Conservation (phyloP, 179 eudicot genomes). For the Carnegiea gigantea region DNA sequence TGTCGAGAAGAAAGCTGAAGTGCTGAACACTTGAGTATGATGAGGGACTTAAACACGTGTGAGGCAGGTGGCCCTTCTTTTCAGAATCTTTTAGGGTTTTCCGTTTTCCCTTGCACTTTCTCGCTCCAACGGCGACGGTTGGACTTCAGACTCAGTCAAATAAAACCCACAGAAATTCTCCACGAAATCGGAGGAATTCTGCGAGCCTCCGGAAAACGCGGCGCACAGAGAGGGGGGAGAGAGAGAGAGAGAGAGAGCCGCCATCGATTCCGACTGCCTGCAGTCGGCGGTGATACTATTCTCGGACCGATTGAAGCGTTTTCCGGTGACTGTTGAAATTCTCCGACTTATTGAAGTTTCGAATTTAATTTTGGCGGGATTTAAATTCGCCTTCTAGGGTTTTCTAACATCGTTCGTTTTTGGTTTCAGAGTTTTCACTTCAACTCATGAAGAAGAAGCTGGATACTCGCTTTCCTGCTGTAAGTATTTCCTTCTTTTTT, state of each 20-base stretch:
- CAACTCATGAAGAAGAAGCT: slow-evolving; percentile 42
- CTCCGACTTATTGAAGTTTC: background rate
- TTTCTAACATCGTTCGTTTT: background rate
- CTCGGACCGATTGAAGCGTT: background rate
- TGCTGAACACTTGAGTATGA: background rate
- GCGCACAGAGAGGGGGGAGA: background rate
- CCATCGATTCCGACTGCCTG: background rate
- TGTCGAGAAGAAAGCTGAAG: no score
- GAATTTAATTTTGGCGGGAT: background rate
- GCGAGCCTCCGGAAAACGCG: background rate
- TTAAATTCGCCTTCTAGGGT: background rate
- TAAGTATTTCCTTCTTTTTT: slow-evolving; percentile 19
- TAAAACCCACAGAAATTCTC: background rate
- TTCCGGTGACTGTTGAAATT: background rate
- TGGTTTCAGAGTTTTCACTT: background rate
- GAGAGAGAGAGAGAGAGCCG: background rate
- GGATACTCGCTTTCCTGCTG: slow-evolving; percentile 52
- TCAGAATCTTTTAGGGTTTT: slow-evolving; percentile 3
- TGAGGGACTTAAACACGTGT: background rate
- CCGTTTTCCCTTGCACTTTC: background rate
- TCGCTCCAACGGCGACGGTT: background rate
- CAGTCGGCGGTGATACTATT: background rate
- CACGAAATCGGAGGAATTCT: background rate
- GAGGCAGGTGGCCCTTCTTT: background rate
- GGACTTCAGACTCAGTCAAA: background rate